Evolutionary conservation across 169 alveolate species (phyloP), one percentile per base, ranked within the genome.

Genomic region (Eimeria necatrix): DNA sequence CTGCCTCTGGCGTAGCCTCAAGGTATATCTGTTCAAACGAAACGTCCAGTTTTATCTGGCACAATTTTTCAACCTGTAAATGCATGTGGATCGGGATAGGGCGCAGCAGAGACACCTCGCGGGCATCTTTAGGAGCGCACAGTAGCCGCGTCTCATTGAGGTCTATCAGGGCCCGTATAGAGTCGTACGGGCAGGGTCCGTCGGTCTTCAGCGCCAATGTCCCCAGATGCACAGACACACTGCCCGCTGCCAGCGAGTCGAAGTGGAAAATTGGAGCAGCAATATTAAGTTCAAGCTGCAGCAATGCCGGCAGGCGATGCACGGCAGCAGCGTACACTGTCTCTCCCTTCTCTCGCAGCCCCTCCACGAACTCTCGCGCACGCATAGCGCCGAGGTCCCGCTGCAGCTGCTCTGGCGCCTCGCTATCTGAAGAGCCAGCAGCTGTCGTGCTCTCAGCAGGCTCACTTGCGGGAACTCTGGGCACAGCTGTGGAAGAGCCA

Each of bases 101-200:
- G 41, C 95, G 48, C 32, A 91, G 95, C 49, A 92, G 95, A 59
- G 81, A 95, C 18, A 76, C 92, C 84, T 56, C 95, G 87, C 48
- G 46, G 20, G 94, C 94, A 51, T 49, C 95, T 48, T 83, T 76
- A 16, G 94, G 94, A 73, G 70, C 32, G 76, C 94, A 96, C 48
- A 96, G 96, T 71, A 97, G 73, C 71, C 97, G 97, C 61, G 98
- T 97, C 76, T 97, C 98, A 89, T 96, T 97, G 61, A 97, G 95
- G 93, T 97, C 98, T 60, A 97, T 76, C 18, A 96, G 92, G 16
- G 97, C 97, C 49, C 95, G 94, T 94, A 97, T 71, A 22, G 96
- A 87, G 48, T 95, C 95, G 61, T 96, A 95, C 22, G 96, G 96
- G 64, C 98, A 97, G 24, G 98, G 96, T 48, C 96, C 97, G 74